A percentile compares a stretch with the other conserved stretches of the same genome.
Evolutionary conservation across 768 basidiomycete genomes (phyloP).

Genomic region (Lanmaoa rubissima): DNA sequence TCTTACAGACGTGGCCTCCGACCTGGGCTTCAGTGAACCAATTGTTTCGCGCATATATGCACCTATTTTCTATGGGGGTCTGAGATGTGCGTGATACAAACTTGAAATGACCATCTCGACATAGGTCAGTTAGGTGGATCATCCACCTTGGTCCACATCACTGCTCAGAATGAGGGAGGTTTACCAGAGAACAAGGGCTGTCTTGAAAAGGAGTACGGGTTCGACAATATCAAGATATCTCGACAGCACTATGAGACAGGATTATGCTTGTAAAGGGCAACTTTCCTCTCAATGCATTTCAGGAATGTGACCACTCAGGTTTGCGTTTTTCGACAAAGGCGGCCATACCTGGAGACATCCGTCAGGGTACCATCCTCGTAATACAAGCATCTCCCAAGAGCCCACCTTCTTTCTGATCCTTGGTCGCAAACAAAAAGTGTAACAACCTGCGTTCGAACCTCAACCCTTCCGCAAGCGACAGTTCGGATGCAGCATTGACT

Average conservation of each 20-base stretch:
- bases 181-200: background rate
- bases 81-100: background rate
- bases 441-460: constrained; percentile 87
- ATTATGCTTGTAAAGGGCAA: background rate
- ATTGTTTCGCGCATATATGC: background rate
- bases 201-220: no score
- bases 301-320: constrained; percentile 69
- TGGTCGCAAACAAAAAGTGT: constrained; percentile 89
- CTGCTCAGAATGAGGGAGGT: no score
- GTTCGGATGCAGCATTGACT: constrained; percentile 89
- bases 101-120: background rate
- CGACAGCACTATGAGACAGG: no score
- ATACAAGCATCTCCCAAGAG: background rate
- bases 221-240: no score
- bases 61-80: background rate
- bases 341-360: constrained; percentile 67
- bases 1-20: constrained; percentile 26
- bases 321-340: constrained; percentile 95
- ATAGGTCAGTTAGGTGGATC: background rate
- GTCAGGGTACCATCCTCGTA: background rate
- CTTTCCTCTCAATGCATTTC: background rate
- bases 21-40: background rate
- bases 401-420: constrained; percentile 93
- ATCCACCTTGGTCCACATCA: background rate
- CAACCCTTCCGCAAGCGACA: constrained; percentile 78